A percentile compares a stretch with the other conserved stretches of the same genome.
phyloP scores from a whole-genome alignment of 2,329 filamentous ascomycete species.

The Epicoccum nigrum region DNA sequence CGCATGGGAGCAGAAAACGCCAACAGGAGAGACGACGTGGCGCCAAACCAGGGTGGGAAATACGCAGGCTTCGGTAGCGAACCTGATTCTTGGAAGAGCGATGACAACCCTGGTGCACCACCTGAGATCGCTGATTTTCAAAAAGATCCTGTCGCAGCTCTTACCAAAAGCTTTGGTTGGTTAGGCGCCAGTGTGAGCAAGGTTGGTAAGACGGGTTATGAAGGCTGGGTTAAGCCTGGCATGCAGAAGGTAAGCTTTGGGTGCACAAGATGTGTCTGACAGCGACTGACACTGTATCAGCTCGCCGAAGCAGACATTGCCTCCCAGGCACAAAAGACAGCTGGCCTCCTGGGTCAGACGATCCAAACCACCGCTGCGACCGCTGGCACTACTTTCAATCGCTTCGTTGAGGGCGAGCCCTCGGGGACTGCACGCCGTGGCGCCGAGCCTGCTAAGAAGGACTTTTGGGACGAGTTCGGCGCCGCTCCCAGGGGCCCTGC shows the following conservation, averaged over 20 bases:
- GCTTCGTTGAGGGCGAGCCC: conserved; percentile 80
- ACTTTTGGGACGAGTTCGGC: conserved; percentile 69
- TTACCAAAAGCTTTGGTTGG: conserved; percentile 95
- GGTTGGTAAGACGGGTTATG: conserved; percentile 89
- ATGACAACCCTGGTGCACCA: conserved; percentile 53
- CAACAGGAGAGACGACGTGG: conserved; percentile 71
- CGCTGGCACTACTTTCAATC: conserved; percentile 79
- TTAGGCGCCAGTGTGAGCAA: conserved; percentile 86
- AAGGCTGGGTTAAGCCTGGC: conserved; percentile 89
- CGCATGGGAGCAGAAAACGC: conserved; percentile 84
- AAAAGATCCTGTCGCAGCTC: conserved; percentile 83
- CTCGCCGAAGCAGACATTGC: conserved; percentile 70
- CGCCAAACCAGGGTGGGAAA: conserved; percentile 90
- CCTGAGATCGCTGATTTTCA: conserved; percentile 87
- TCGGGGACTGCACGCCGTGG: conserved; percentile 13
- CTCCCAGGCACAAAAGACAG: conserved; percentile 65
- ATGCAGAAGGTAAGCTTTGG: conserved; percentile 72
- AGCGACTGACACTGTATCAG: conserved; percentile 51
- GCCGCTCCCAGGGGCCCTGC: conserved; percentile 61
- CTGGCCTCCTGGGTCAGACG: conserved; percentile 62
- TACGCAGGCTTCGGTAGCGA: conserved; percentile 89
- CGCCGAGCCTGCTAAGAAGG: conserved; percentile 66
- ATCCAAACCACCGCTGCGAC: conserved; percentile 70
- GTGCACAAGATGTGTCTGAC: not conserved
- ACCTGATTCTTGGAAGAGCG: conserved; percentile 59